Conservation (phyloP, 345 rosid species). For the Arabis hirsuta region DNA sequence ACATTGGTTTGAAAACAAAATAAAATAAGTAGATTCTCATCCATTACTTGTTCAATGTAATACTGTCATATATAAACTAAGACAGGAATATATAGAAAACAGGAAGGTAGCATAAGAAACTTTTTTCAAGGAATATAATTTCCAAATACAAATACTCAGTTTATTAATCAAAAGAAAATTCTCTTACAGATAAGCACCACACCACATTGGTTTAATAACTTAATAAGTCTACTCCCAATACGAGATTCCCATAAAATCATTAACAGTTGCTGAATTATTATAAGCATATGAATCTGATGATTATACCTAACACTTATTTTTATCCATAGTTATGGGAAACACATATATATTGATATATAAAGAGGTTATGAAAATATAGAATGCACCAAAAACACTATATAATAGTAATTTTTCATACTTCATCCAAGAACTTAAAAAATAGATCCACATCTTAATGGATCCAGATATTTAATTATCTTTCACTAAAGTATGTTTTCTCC, state of each 20-base stretch:
- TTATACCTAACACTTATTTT: slow-evolving; percentile 17
- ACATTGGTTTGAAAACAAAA: too few species aligned
- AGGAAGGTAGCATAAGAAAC: slow-evolving; percentile 24
- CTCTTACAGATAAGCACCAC: slow-evolving; percentile 44
- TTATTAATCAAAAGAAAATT: slow-evolving; percentile 40
- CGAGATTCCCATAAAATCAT: slow-evolving; percentile 37
- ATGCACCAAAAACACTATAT: not conserved
- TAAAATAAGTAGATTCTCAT: not conserved
- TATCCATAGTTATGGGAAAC: slow-evolving; percentile 33
- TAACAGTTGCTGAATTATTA: slow-evolving; percentile 25
- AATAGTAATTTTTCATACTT: slow-evolving; percentile 7
- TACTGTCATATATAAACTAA: not conserved
- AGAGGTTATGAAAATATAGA: slow-evolving; percentile 12
- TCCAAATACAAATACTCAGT: slow-evolving; percentile 9
- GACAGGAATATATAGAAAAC: slow-evolving; percentile 22
- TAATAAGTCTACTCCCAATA: slow-evolving; percentile 33
- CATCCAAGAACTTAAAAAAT: slow-evolving; percentile 23
- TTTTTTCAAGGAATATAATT: slow-evolving; percentile 38
- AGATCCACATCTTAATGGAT: slow-evolving; percentile 12
- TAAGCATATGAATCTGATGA: slow-evolving; percentile 23
- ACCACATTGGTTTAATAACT: slow-evolving; percentile 37
- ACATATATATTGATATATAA: not conserved
- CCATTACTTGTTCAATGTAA: slow-evolving; percentile 18
- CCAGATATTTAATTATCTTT: slow-evolving; percentile 12
- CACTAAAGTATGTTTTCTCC: slow-evolving; percentile 14